Evolutionary conservation across 805 yeast genomes (phyloP), one percentile per base, ranked within the genome.

Genomic region (Metschnikowia vanudenii): DNA sequence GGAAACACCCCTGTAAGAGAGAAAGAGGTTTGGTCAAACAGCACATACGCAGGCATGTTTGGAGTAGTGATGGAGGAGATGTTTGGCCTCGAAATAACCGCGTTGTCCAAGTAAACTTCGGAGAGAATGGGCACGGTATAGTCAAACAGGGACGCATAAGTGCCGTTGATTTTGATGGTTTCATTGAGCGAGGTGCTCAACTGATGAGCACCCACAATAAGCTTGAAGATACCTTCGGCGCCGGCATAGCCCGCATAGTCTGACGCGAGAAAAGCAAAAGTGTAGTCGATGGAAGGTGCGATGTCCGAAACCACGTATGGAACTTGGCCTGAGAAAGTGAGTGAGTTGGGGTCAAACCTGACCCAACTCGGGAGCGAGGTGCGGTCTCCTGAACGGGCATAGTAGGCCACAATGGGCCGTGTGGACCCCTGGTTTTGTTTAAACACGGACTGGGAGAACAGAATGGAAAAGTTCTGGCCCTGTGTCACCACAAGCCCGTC

Each of bases 341-440:
- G 69, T 32, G 74, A 71, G 45, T 71, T 69, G 4, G 76, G 58
- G 59, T 89, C 83, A 61, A 92, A 94, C 44, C 68, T 65, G 42
- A 89, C 71, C 98, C 99, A 94, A 60, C 81, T 84, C 32, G 99
- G 99, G 46, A 94, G 73, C 2, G 99, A 92, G 1, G 96, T 79
- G 61, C 91, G 80, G 63, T 88, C 89, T 12, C 74, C 67, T n/a
- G 91, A 81, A 52, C 85, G 78, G 17, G 97, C 97, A 60, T 88
- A 86, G 67, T 85, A 88, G 8, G 84, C 82, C 14, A 77, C 73
- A 28, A 85, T 79, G 2, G 71, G 59, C 45, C 78, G 67, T 24
- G 71, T 66, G 3, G 83, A 76, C 37, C 69, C 67, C 13, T 66
- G 44, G 51, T 74, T 59, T 10, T 71, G 63, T 39, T 58, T 56